phyloP scores from a whole-genome alignment of 2,329 filamentous ascomycete genomes.

The Beauveria varroae region DNA sequence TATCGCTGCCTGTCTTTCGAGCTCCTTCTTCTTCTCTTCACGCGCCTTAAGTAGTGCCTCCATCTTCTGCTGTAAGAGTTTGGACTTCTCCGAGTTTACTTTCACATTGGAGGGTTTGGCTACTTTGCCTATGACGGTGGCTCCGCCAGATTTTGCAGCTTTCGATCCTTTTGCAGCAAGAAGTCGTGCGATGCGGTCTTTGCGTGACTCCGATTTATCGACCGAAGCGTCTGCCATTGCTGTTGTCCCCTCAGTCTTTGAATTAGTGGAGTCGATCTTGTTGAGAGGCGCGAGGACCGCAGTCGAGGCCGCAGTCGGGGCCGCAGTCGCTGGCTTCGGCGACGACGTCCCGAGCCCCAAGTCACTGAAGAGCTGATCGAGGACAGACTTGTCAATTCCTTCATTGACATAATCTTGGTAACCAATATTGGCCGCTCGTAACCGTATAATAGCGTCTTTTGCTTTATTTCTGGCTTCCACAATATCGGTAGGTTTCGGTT shows the following conservation, averaged over 20 bases:
- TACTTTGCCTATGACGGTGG: slow-evolving; percentile 10
- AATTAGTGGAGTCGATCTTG: background rate
- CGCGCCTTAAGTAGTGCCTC: slow-evolving; percentile 61
- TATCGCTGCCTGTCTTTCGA: slow-evolving; percentile 1
- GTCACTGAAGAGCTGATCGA: slow-evolving; percentile 60
- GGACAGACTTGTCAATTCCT: slow-evolving; percentile 56
- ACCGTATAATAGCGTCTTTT: slow-evolving; percentile 57
- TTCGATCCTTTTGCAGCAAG: slow-evolving; percentile 66
- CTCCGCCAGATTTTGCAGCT: slow-evolving; percentile 14
- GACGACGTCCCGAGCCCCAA: slow-evolving; percentile 48
- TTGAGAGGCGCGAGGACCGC: background rate
- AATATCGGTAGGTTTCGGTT: slow-evolving; percentile 11
- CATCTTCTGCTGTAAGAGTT: slow-evolving; percentile 67
- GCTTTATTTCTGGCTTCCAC: slow-evolving; percentile 49
- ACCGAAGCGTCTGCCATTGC: background rate
- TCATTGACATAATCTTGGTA: slow-evolving; percentile 68
- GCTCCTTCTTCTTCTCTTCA: slow-evolving; percentile 28
- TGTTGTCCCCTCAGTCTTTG: background rate
- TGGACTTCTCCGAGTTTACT: slow-evolving; percentile 59
- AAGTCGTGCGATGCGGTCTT: slow-evolving; percentile 68
- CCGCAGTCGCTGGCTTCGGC: background rate
- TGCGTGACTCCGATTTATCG: slow-evolving; percentile 52
- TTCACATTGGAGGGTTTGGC: slow-evolving; percentile 34
- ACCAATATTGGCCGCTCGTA: slow-evolving; percentile 60
- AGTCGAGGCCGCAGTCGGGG: background rate